Evolutionary conservation across 2,329 filamentous ascomycete genomes (phyloP), one percentile per base, ranked within the genome.

Genomic region (Leptographium procerum): DNA sequence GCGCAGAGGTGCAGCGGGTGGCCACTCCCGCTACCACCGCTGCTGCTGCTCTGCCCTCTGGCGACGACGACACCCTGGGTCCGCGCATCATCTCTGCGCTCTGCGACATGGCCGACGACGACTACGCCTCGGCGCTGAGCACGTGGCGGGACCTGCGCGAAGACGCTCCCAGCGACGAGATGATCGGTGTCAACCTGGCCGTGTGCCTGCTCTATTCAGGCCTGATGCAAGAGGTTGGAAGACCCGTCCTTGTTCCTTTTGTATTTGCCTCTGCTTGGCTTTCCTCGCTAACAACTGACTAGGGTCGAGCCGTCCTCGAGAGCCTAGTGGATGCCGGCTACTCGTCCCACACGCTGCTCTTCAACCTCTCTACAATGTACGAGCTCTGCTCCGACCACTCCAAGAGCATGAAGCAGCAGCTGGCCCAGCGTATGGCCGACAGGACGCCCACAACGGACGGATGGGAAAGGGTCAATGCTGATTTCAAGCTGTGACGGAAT

Each of bases 291-390:
- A 73, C 19, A 43, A n/a, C 60, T 40, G 48, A 45, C 3, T 60
- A 89, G 78, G 87, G 89, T 1, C 82, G 83, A 16, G 71, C 76
- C 14, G 71, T 88, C 1, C 74, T 96, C 3, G 86, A 92, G 66
- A 71, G 73, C 0, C 72, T 95, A 13, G 76, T 91, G 0, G 77
- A 82, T 3, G 69, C 75, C 0, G 82, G 84, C 1, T 75, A 82
- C 47, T 81, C 83, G 0, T 96, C 92, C 59, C 85, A 88, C 62
- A 88, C 88, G 0, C 73, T 96, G 2, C 81, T 95, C 0, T 95
- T 96, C 72, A 97, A 97, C 69, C 72, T 99, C 14, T 84, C 86
- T 13, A 97, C 92, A 0, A 83, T 96, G 65, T 97, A 95, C 69
- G 94, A 97, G 71, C 78, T 97, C 9, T 94, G 88, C 68, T 91